phyloP scores from a whole-genome alignment of 192 early-diverging fungal species.

The Coemansia sp. region DNA sequence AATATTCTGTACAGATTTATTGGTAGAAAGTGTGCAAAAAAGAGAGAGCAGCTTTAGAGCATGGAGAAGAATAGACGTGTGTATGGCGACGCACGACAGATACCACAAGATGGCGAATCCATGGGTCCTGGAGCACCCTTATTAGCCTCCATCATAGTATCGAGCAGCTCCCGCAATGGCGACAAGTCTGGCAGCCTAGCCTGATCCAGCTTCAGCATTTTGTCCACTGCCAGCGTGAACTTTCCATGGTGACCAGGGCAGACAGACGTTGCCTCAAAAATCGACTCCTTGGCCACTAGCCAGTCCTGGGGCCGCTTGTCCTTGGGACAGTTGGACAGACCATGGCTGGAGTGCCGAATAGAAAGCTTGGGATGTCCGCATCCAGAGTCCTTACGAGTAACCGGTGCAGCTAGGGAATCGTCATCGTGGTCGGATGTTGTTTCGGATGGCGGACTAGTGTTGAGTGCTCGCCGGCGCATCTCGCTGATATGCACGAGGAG shows the following conservation, averaged over 20 bases:
- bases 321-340: slow-evolving; percentile 48
- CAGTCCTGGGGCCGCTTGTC: slow-evolving; percentile 34
- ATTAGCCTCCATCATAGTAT: slow-evolving; percentile 29
- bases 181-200: slow-evolving; percentile 26
- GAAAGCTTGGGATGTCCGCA: slow-evolving; percentile 20
- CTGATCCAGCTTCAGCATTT: slow-evolving; percentile 29
- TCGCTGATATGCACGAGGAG: slow-evolving; percentile 44
- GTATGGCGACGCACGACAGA: slow-evolving; percentile 50
- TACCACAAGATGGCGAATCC: slow-evolving; percentile 37
- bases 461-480: slow-evolving; percentile 48
- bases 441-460: slow-evolving; percentile 41
- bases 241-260: slow-evolving; percentile 42
- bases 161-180: slow-evolving; percentile 29
- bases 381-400: slow-evolving; percentile 44
- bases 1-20: slow-evolving; percentile 9
- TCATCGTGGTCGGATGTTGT: slow-evolving; percentile 10
- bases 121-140: slow-evolving; percentile 17
- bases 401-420: not conserved
- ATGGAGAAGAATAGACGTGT: slow-evolving; percentile 53
- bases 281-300: slow-evolving; percentile 50
- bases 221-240: slow-evolving; percentile 36
- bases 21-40: not conserved
- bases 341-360: slow-evolving; percentile 28
- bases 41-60: slow-evolving; percentile 21
- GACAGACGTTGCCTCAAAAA: slow-evolving; percentile 26